A percentile compares a stretch with the other conserved stretches of the same genome.
These are phyloP conservation scores for Venturia oleaginea DNA, from an alignment of 2,329 filamentous ascomycete species.

Conservation along the genomic window DNA sequence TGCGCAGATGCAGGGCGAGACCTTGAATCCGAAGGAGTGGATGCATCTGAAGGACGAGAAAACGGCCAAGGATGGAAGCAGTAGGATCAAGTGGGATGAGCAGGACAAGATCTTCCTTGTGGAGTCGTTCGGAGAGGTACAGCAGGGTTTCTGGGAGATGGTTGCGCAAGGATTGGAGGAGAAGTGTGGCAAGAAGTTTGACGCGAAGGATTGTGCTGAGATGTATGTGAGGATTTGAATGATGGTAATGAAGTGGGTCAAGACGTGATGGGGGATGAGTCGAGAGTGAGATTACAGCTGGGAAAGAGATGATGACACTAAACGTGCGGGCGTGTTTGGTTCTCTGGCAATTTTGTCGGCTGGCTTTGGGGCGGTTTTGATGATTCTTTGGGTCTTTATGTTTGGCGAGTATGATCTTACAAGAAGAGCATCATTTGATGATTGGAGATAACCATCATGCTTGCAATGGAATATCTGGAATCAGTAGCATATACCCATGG, in stretches of 20 bases:
- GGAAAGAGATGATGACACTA: neutral
- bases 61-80: neutral
- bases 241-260: neutral
- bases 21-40: constrained; percentile 26
- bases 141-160: constrained; percentile 6
- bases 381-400: neutral
- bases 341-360: neutral
- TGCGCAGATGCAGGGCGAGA: constrained; percentile 22
- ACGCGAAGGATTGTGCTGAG: constrained; percentile 8
- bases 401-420: neutral
- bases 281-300: neutral
- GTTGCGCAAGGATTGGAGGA: constrained; percentile 1
- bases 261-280: neutral
- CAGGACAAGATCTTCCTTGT: constrained; percentile 5
- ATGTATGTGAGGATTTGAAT: constrained; percentile 5
- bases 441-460: neutral
- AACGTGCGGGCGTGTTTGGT: neutral
- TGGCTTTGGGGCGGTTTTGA: neutral
- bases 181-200: constrained; percentile 3
- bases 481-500: neutral
- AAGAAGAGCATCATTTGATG: neutral
- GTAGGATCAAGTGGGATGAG: neutral
- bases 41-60: constrained; percentile 21
- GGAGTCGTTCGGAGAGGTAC: constrained; percentile 5
- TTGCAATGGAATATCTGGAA: neutral